These are phyloP conservation scores for Lipomyces yarrowii DNA, from an alignment of 1,139 yeast species.

Conservation along the genomic window DNA sequence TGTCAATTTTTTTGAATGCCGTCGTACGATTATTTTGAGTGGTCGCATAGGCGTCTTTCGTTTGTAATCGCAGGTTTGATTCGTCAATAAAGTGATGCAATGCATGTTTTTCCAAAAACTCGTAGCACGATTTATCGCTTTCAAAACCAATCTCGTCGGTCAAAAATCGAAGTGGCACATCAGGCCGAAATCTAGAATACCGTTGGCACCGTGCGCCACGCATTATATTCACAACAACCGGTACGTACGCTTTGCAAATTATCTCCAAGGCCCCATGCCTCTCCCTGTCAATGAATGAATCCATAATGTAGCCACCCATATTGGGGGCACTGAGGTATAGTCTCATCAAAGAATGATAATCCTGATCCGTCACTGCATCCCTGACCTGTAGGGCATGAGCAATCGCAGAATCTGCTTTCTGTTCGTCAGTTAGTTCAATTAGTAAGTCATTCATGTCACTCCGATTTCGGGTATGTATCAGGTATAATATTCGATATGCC, in stretches of 20 bases:
- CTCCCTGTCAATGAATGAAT: slow-evolving; percentile 56
- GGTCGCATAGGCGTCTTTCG: slow-evolving; percentile 51
- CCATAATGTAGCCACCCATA: slow-evolving; percentile 50
- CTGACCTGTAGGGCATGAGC: slow-evolving; percentile 51
- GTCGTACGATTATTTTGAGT: slow-evolving; percentile 49
- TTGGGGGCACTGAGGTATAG: slow-evolving; percentile 49
- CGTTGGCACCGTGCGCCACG: background rate
- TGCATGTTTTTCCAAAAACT: slow-evolving; percentile 50
- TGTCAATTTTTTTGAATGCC: slow-evolving; percentile 70
- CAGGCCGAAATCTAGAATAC: slow-evolving; percentile 43
- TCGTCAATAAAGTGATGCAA: slow-evolving; percentile 36
- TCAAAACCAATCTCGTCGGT: slow-evolving; percentile 53
- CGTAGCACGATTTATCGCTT: slow-evolving; percentile 41
- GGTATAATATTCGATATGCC: slow-evolving; percentile 75
- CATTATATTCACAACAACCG: background rate
- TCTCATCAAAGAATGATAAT: slow-evolving; percentile 58
- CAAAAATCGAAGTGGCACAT: slow-evolving; percentile 52
- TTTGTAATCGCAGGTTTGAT: slow-evolving; percentile 43
- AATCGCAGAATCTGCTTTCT: slow-evolving; percentile 42
- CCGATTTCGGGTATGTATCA: slow-evolving; percentile 71
- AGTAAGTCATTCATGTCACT: slow-evolving; percentile 41
- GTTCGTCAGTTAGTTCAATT: slow-evolving; percentile 37
- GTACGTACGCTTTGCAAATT: slow-evolving; percentile 55
- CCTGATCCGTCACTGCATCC: slow-evolving; percentile 48
- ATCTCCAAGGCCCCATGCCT: slow-evolving; percentile 61